Evolutionary conservation across 1,139 yeast genomes (phyloP).

Genomic region (Kazachstania sp.): DNA sequence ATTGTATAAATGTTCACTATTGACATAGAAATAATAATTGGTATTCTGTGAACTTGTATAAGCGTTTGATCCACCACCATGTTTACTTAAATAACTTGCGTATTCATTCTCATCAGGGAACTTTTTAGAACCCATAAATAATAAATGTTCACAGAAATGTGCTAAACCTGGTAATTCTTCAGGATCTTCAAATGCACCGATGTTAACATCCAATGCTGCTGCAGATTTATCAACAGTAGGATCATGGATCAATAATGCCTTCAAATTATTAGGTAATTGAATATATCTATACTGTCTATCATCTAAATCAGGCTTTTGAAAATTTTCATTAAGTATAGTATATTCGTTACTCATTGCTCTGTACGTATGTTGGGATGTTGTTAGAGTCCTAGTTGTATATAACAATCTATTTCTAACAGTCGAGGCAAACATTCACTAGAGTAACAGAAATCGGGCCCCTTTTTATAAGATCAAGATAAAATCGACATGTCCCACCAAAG

Average conservation of each 20-base stretch:
- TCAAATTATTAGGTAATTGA: constrained; percentile 56
- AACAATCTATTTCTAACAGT: too few relatives aligned
- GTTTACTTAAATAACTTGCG: constrained; percentile 64
- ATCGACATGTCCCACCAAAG: too few relatives aligned
- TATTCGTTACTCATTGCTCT: neutral
- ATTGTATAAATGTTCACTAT: constrained; percentile 67
- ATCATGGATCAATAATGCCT: constrained; percentile 73
- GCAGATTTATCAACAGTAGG: constrained; percentile 84
- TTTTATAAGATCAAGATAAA: too few relatives aligned
- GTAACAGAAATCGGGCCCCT: too few relatives aligned
- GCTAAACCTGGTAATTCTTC: constrained; percentile 75
- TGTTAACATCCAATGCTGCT: constrained; percentile 86
- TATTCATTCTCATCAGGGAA: constrained; percentile 91
- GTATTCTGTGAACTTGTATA: constrained; percentile 86
- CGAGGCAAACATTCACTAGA: too few relatives aligned
- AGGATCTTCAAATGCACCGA: constrained; percentile 83
- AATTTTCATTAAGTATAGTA: constrained; percentile 5
- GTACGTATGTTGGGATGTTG: too few relatives aligned
- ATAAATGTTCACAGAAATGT: constrained; percentile 90
- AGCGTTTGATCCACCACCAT: constrained; percentile 64
- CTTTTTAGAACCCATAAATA: constrained; percentile 94
- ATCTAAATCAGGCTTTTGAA: constrained; percentile 59
- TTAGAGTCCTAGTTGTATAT: too few relatives aligned
- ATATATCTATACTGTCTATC: constrained; percentile 67
- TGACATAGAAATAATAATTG: constrained; percentile 81